Conservation (phyloP, 306 rosid genomes). For the Chamaecrista fasciculata region DNA sequence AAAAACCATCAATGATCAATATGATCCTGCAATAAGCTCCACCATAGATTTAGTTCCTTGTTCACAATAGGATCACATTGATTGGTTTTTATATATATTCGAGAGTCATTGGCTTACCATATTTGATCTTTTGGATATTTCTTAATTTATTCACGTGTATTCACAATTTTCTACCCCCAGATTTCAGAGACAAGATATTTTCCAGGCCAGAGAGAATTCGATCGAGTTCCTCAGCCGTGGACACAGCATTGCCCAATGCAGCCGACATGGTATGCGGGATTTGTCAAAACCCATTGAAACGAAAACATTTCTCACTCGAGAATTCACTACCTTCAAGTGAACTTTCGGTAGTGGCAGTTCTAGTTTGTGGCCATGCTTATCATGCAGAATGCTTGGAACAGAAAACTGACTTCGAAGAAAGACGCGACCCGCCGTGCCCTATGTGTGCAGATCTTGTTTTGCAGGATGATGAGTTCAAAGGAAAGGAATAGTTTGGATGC, state of each 20-base stretch:
- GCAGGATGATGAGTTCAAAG: slow-evolving; percentile 37
- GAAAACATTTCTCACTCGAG: slow-evolving; percentile 50
- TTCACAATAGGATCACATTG: not conserved
- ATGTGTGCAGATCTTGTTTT: slow-evolving; percentile 43
- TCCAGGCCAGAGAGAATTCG: slow-evolving; percentile 71
- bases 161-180: slow-evolving; percentile 36
- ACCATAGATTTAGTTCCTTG: not conserved
- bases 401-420: slow-evolving; percentile 52
- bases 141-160: not conserved
- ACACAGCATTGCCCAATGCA: slow-evolving; percentile 45
- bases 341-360: slow-evolving; percentile 70
- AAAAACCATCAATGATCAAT: not conserved
- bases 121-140: not conserved
- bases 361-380: slow-evolving; percentile 84
- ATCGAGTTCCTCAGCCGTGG: slow-evolving; percentile 43
- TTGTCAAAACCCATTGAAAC: slow-evolving; percentile 66
- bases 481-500: slow-evolving; percentile 26
- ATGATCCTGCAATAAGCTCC: not conserved
- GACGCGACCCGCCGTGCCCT: slow-evolving; percentile 73
- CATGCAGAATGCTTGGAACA: slow-evolving; percentile 90
- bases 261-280: slow-evolving; percentile 58
- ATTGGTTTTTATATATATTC: not conserved
- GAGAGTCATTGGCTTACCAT: not conserved
- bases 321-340: slow-evolving; percentile 48
- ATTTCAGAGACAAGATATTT: slow-evolving; percentile 47